Base-by-base conservation (phyloP, 768 basidiomycete species). In the Collybia mongolica region DNA sequence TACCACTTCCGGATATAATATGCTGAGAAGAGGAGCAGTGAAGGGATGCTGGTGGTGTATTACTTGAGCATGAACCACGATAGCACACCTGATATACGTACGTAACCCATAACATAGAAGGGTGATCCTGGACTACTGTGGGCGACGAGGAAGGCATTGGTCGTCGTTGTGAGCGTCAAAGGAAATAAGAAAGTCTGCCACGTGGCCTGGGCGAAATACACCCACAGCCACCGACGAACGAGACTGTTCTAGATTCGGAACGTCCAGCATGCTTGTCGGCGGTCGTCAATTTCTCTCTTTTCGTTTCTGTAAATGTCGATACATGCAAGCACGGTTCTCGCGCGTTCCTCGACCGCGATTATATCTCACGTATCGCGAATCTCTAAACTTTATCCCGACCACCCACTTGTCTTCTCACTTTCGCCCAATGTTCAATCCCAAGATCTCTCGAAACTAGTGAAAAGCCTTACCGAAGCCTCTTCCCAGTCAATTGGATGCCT, bases 401-500 rank as follows among this genome's bases (percentile, higher is more conserved):
- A 72, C 51, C 70, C 74, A 0, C 60, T 82, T n/a, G 60, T 83
- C 2, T 84, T 80, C 47, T 53, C 81, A 0, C 71, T 83, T 23
- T 80, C 79, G 6, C 58, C 75, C 14, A 76, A 79, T 44, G 60
- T 72, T 35, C 49, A 58, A 6, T 46, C 68, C 1, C 48, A 65
- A 5, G 71, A 75, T 15, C 64, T 83, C 17, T 72, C 75, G 14
- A 55, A 58, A 2, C 65, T 76, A 12, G 75, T 75, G 29, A 59
- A 67, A 3, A 55, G 60, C 6, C 60, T 84, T 6, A 73, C 69
- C 2, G 62, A 66, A 3, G 69, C 79, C 52, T 69, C 71, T 14
- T 54, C 62, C 52, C 49, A 68, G 5, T 72, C 79, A 20, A 61
- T 86, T 15, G 88, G 88, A 2, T 89, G 87, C 58, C 74, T 90